Conservation (phyloP, 116 monocot species). For the Trichopus zeylanicus region DNA sequence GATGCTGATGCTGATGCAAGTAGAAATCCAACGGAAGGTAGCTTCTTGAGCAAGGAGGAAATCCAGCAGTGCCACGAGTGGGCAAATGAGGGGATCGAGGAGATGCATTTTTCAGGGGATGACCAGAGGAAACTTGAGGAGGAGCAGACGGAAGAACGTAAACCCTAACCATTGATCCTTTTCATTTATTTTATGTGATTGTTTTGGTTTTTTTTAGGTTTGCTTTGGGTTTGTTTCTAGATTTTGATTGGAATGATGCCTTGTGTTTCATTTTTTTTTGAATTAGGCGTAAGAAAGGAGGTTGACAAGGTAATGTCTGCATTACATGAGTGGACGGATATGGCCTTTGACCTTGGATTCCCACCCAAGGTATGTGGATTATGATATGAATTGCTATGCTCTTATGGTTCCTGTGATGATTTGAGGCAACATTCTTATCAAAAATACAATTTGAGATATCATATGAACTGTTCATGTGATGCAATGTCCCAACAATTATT, state of each 20-base stretch:
- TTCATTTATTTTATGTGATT: background rate
- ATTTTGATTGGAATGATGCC: background rate
- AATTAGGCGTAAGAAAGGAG: conserved; percentile 14
- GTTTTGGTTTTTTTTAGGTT: background rate
- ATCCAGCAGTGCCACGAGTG: conserved; percentile 23
- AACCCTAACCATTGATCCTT: background rate
- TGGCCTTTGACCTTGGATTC: conserved; percentile 1
- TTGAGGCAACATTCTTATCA: background rate
- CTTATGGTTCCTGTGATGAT: background rate
- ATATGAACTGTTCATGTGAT: background rate
- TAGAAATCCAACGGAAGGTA: conserved; percentile 23
- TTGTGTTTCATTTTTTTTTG: background rate
- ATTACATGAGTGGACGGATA: conserved; percentile 8
- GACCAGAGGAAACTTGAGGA: conserved; percentile 13
- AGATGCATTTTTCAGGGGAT: conserved; percentile 26
- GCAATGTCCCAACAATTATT: no score
- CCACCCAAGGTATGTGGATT: background rate
- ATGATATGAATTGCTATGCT: background rate
- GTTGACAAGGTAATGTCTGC: conserved; percentile 16
- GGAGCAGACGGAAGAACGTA: conserved; percentile 26
- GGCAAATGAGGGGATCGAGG: conserved; percentile 38
- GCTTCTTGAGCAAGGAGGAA: conserved; percentile 35
- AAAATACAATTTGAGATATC: background rate
- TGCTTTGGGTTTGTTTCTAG: background rate
- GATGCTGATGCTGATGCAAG: background rate